Percentiles rank a stretch among this genome's conserved stretches.
Conservation (phyloP, 768 basidiomycete genomes). For the Russula sp. region DNA sequence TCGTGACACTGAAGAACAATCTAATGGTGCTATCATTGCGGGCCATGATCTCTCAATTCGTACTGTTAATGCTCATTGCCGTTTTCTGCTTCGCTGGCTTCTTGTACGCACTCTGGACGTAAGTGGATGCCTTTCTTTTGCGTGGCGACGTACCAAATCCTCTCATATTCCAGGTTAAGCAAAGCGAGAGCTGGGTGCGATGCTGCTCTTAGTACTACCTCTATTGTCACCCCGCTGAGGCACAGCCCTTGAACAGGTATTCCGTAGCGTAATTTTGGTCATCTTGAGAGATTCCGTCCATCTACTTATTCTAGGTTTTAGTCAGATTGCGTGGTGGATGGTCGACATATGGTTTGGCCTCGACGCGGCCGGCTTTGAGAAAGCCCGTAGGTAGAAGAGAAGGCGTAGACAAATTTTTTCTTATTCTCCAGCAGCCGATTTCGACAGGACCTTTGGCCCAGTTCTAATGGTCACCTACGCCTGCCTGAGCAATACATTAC, state of each 20-base stretch:
- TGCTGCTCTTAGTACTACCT: conserved; percentile 18
- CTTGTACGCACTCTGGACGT: conserved; percentile 91
- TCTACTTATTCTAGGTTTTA: conserved; percentile 19
- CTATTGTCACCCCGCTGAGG: background rate
- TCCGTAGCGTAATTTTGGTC: conserved; percentile 30
- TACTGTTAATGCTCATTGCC: conserved; percentile 75
- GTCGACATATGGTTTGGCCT: conserved; percentile 92
- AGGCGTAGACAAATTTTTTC: conserved; percentile 5
- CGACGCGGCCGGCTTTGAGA: conserved; percentile 83
- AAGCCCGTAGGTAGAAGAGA: conserved; percentile 50
- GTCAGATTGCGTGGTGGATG: conserved; percentile 91
- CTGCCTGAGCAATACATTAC: conserved; percentile 83
- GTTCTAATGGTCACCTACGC: conserved; percentile 88
- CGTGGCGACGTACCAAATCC: background rate
- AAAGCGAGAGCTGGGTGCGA: conserved; percentile 51
- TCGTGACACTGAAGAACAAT: conserved; percentile 80
- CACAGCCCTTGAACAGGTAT: conserved; percentile 21
- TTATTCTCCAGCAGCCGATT: conserved; percentile 41
- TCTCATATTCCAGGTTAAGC: conserved; percentile 43
- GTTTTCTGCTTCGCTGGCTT: conserved; percentile 91
- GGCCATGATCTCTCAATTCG: conserved; percentile 90
- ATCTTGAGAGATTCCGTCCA: background rate
- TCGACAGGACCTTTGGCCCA: conserved; percentile 86
- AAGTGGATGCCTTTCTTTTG: conserved; percentile 30
- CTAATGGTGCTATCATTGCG: conserved; percentile 76